Evolutionary conservation across 805 yeast genomes (phyloP), one percentile per base, ranked within the genome.

Genomic region (Starmerella powellii): DNA sequence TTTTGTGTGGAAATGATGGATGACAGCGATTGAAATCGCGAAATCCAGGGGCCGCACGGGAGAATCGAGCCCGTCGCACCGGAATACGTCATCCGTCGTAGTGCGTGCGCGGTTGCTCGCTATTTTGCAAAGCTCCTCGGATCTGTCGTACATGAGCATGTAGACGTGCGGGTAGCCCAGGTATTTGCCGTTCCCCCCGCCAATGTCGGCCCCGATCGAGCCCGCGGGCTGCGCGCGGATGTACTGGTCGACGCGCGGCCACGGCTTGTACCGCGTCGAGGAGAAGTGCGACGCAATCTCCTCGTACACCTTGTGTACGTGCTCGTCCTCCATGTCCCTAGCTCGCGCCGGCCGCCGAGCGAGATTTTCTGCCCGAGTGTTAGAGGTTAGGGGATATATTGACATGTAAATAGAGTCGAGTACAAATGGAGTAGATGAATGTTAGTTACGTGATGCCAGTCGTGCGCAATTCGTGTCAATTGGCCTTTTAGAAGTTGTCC

Each of bases 171-270:
- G 66, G 59, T 88, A 87, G 11, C 86, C 71, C 31, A 88, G 60
- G 57, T 91, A 91, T 57, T 91, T 91, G 2, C 98, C 98, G 59
- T 91, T 91, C 3, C 98, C 98, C 60, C 97, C 88, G 0, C 98
- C 98, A 17, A 88, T 84, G 63, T 91, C 98, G 23, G 86, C 67
- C 1, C 98, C 98, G 0, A 88, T 48, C 1, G 78, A 63, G 33
- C 84, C 80, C 5, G 63, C 63, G 0, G 57, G 45, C 52, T 73
- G 72, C 1, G 60, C 51, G 10, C 52, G 56, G 34, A 91, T 62
- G 56, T 80, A 91, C 46, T 68, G 60, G 39, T 82, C 83, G 20
- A 91, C 98, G 17, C 86, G 76, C 6, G 97, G 97, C 98, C 98
- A 91, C 21, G 97, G 96, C 65, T 82, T 88, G 63, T 87, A 91